A percentile compares a stretch with the other conserved stretches of the same genome.
Conservation (phyloP, 192 early-diverging fungal genomes). For the Chytriomyces confervae region DNA sequence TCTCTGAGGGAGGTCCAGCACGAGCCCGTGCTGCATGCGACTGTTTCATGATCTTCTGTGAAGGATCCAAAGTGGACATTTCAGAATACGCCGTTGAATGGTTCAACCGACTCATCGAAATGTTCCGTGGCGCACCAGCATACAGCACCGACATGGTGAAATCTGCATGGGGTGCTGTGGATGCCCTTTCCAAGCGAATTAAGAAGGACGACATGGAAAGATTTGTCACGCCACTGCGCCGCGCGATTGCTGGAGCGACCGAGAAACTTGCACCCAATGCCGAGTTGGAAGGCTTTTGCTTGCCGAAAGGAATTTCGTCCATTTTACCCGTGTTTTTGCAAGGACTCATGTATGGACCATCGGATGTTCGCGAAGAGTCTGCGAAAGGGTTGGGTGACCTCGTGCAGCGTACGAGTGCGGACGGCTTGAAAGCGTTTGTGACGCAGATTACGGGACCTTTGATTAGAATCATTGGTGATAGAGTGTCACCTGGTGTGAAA, state of each 20-base stretch:
- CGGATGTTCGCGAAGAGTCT: constrained; percentile 83
- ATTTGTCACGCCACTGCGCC: constrained; percentile 72
- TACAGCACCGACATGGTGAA: constrained; percentile 62
- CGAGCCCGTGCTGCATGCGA: constrained; percentile 62
- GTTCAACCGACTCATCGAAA: constrained; percentile 76
- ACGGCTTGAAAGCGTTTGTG: constrained; percentile 85
- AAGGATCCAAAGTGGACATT: constrained; percentile 63
- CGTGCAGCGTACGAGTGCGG: constrained; percentile 70
- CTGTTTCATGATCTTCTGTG: constrained; percentile 69
- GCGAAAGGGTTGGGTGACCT: constrained; percentile 86
- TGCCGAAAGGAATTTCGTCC: constrained; percentile 92
- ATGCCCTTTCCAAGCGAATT: constrained; percentile 78
- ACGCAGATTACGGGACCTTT: constrained; percentile 96
- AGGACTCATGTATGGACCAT: constrained; percentile 85
- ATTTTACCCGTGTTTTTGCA: constrained; percentile 92
- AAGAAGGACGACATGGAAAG: constrained; percentile 89
- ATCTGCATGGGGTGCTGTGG: constrained; percentile 79
- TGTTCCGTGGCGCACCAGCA: constrained; percentile 63
- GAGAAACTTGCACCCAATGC: constrained; percentile 49
- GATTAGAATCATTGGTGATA: constrained; percentile 97
- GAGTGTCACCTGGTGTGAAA: constrained; percentile 90
- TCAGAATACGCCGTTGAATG: constrained; percentile 75
- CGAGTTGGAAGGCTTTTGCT: constrained; percentile 78
- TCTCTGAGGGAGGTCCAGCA: constrained; percentile 29
- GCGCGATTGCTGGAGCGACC: constrained; percentile 67